Percentiles rank a stretch among this genome's conserved stretches.
Conservation (phyloP, 2,329 filamentous ascomycete species). For the Colletotrichum sidae region DNA sequence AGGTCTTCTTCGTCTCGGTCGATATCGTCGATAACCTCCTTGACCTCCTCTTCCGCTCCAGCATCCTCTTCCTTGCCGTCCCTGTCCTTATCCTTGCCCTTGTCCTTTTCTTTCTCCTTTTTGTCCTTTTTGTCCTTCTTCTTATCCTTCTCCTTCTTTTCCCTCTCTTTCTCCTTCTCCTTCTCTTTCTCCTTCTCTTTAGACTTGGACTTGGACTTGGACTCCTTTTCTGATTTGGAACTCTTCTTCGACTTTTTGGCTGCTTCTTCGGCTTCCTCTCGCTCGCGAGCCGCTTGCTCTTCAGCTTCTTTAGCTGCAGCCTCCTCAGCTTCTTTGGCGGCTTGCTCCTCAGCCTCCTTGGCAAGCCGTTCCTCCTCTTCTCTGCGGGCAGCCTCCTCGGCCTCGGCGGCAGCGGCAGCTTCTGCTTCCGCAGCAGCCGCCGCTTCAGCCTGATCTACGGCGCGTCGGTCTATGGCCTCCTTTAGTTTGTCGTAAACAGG, state of each 20-base stretch:
- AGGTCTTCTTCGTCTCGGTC: constrained; percentile 37
- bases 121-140: constrained; percentile 48
- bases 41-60: constrained; percentile 28
- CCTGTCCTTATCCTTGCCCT: constrained; percentile 40
- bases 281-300: constrained; percentile 42
- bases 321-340: constrained; percentile 52
- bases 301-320: constrained; percentile 42
- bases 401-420: constrained; percentile 45
- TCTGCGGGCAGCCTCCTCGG: constrained; percentile 42
- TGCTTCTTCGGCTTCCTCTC: constrained; percentile 46
- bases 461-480: constrained; percentile 48
- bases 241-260: constrained; percentile 57
- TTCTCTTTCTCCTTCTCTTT: constrained; percentile 48
- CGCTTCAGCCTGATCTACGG: constrained; percentile 55
- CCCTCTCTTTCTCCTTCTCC: constrained; percentile 41
- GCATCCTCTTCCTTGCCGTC: constrained; percentile 27
- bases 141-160: constrained; percentile 42
- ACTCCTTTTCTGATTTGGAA: constrained; percentile 48
- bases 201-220: constrained; percentile 49
- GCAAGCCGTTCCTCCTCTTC: constrained; percentile 45
- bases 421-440: constrained; percentile 51
- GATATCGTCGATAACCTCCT: constrained; percentile 36
- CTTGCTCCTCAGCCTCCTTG: constrained; percentile 55
- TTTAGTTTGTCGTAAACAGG: constrained; percentile 55
- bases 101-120: constrained; percentile 40